These are phyloP conservation scores for Hirschfeldia incana DNA, from an alignment of 345 rosid genomes.

Conservation along the genomic window DNA sequence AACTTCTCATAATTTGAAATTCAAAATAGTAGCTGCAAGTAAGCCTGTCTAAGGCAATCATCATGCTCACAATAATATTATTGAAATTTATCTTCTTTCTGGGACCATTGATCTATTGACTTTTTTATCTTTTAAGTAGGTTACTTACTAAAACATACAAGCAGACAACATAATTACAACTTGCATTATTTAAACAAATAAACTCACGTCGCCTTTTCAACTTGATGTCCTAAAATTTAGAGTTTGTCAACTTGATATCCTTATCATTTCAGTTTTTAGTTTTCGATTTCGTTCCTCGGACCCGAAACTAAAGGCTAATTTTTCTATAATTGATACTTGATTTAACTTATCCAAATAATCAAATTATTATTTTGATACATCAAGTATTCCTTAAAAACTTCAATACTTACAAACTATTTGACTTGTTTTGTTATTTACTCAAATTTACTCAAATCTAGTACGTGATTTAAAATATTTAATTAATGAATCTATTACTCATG, in stretches of 20 bases:
- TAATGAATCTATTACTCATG: too few relatives aligned
- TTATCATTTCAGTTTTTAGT: too few relatives aligned
- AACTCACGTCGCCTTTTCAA: conserved; percentile 22
- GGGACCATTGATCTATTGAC: not conserved
- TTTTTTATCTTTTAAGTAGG: conserved; percentile 7
- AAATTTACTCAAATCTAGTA: too few relatives aligned
- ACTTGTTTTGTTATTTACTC: too few relatives aligned
- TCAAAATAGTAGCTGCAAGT: conserved; percentile 12
- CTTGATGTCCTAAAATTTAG: conserved; percentile 22
- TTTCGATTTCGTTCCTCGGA: too few relatives aligned
- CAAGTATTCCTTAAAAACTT: too few relatives aligned
- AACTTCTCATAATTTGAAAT: conserved; percentile 15
- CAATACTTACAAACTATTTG: too few relatives aligned
- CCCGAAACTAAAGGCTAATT: too few relatives aligned
- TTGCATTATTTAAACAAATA: conserved; percentile 26
- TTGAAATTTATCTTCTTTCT: conserved; percentile 2
- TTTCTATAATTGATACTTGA: too few relatives aligned
- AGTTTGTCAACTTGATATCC: conserved; percentile 9
- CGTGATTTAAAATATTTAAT: too few relatives aligned
- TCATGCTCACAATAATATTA: conserved; percentile 14
- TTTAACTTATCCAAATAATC: too few relatives aligned
- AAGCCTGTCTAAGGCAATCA: conserved; percentile 17
- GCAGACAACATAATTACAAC: conserved; percentile 40
- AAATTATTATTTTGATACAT: too few relatives aligned
- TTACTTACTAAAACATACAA: conserved; percentile 36